These are phyloP conservation scores for Allium cepa DNA, from an alignment of 106 monocot genomes.

Conservation along the genomic window DNA sequence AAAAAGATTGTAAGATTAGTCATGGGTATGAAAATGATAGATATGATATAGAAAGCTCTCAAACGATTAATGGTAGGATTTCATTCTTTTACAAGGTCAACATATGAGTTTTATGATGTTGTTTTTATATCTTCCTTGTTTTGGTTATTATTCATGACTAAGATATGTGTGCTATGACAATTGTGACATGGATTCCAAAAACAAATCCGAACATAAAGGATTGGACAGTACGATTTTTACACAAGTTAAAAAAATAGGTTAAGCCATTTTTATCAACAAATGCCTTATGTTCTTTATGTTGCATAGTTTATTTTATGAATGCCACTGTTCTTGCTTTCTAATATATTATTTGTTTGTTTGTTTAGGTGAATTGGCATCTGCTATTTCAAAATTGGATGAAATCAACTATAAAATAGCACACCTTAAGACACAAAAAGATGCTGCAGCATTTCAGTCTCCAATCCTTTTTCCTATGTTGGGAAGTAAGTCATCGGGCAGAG, in stretches of 20 bases:
- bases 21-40: constrained; percentile 20
- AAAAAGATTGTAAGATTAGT: constrained; percentile 24
- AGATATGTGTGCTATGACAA: too few species aligned
- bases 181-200: too few species aligned
- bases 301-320: not conserved
- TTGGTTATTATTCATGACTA: not conserved
- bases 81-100: too few species aligned
- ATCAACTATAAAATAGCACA: constrained; percentile 38
- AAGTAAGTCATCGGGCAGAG: constrained; percentile 33
- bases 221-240: too few species aligned
- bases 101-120: too few species aligned
- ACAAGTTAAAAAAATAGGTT: not conserved
- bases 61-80: constrained; percentile 20
- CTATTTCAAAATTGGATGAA: constrained; percentile 66
- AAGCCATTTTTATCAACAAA: not conserved
- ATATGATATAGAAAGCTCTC: constrained; percentile 12
- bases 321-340: not conserved
- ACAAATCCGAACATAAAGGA: too few species aligned
- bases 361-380: constrained; percentile 64
- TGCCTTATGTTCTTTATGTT: not conserved
- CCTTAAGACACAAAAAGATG: constrained; percentile 62
- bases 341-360: constrained; percentile 16
- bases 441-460: constrained; percentile 33
- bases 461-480: constrained; percentile 63
- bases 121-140: not conserved